Conservation (phyloP, 139 green algal genomes). For the Coelastrella sp. region DNA sequence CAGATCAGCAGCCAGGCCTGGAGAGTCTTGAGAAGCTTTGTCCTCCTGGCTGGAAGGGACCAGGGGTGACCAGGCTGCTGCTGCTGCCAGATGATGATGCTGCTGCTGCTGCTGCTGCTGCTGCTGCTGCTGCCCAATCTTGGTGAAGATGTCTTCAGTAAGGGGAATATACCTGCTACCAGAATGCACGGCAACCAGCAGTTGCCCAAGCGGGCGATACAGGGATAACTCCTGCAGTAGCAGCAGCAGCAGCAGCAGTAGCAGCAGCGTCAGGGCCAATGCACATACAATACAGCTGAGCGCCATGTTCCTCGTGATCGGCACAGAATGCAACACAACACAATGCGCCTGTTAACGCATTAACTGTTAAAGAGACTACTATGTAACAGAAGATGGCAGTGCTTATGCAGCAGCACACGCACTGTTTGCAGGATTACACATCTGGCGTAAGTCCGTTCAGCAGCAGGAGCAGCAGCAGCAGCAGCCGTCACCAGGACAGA, state of each 20-base stretch:
- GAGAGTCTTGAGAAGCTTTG: background rate
- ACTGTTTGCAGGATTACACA: too few relatives aligned
- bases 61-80: constrained; percentile 3
- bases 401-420: too few relatives aligned
- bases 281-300: background rate
- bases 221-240: constrained; percentile 29
- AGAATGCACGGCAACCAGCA: constrained; percentile 1
- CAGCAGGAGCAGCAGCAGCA: too few relatives aligned
- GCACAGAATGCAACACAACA: too few relatives aligned
- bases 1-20: background rate
- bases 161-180: constrained; percentile 26
- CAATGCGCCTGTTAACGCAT: too few relatives aligned
- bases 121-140: background rate
- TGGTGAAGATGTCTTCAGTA: background rate
- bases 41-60: background rate
- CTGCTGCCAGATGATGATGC: background rate
- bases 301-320: background rate
- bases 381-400: too few relatives aligned
- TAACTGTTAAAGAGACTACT: too few relatives aligned
- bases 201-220: constrained; percentile 37
- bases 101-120: background rate
- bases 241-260: constrained; percentile 14
- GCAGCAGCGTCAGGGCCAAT: background rate
- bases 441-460: too few relatives aligned
- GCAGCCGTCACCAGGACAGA: background rate